Evolutionary conservation across 2,329 filamentous ascomycete genomes (phyloP), one percentile per base, ranked within the genome.

Genomic region (Hypoxylon sp.): DNA sequence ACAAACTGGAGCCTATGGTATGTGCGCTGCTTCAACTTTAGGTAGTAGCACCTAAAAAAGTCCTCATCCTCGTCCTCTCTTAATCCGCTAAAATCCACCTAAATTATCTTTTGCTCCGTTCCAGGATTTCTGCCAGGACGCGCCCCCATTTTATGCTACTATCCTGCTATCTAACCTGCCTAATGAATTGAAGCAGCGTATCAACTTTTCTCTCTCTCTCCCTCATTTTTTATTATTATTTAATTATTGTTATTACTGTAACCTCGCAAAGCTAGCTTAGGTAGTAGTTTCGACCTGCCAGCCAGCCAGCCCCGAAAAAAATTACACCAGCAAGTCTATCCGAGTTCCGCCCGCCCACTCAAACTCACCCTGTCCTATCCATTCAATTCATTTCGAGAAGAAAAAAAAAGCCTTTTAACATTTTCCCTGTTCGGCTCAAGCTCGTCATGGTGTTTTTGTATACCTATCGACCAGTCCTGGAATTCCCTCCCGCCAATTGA

Each of bases 261-360:
- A 59, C 56, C 52, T 53, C 49, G 45, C 48, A 53, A 40, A 53
- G 56, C 56, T 59, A 59, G 52, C 56, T 44, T 47, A n/a, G n/a
- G n/a, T n/a, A n/a, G n/a, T n/a, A n/a, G n/a, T n/a, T n/a, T n/a
- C n/a, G n/a, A n/a, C n/a, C n/a, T n/a, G n/a, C n/a, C n/a, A 52
- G 37, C 52, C 52, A 59, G 53, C 49, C 49, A 59, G 52, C 52
- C 56, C 56, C 56, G 45, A 40, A 57, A 59, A 57, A 59, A 53
- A 34, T n/a, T n/a, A n/a, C 21, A 43, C n/a, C 27, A 25, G 21
- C 5, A 8, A 29, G 43, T 50, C 38, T 19, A 55, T 52, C 56
- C 52, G 43, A 57, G 26, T 56, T 54, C 52, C 53, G 49, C 29
- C 45, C 52, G 21, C 37, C 49, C 52, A n/a, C n/a, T n/a, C n/a